phyloP scores from a whole-genome alignment of 331 rosid genomes.

The Saraca asoca region DNA sequence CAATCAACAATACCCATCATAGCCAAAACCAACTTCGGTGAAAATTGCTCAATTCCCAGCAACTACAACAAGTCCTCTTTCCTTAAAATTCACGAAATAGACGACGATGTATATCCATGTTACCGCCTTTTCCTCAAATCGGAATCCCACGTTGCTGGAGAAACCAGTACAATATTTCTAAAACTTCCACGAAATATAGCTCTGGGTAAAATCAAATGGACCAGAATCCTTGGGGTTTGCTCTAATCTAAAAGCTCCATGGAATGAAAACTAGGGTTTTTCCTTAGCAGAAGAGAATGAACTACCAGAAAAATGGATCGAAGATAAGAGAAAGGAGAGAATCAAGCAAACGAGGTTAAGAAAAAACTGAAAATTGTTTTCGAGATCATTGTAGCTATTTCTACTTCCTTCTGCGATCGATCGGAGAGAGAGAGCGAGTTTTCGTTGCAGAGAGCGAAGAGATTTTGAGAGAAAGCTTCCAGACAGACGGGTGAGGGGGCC shows the following conservation, averaged over 20 bases:
- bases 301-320: slow-evolving; percentile 45
- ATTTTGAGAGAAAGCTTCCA: slow-evolving; percentile 38
- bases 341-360: slow-evolving; percentile 6
- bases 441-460: slow-evolving; percentile 5
- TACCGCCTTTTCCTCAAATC: slow-evolving; percentile 42
- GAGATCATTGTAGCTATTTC: slow-evolving; percentile 22
- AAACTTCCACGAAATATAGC: slow-evolving; percentile 31
- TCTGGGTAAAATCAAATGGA: slow-evolving; percentile 28
- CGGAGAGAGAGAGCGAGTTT: slow-evolving; percentile 35
- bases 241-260: slow-evolving; percentile 40
- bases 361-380: slow-evolving; percentile 3
- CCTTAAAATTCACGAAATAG: slow-evolving; percentile 40
- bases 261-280: slow-evolving; percentile 55
- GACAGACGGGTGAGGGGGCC: not conserved
- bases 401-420: slow-evolving; percentile 42
- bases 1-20: slow-evolving; percentile 46
- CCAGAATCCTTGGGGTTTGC: slow-evolving; percentile 42
- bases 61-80: slow-evolving; percentile 34
- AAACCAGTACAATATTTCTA: slow-evolving; percentile 24
- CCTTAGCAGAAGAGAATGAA: slow-evolving; percentile 7
- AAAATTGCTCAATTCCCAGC: slow-evolving; percentile 35
- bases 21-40: slow-evolving; percentile 27
- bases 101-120: slow-evolving; percentile 33
- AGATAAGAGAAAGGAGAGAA: slow-evolving; percentile 24
- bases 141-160: slow-evolving; percentile 11